These are phyloP conservation scores for Coniochaeta sp. DNA, from an alignment of 2,329 filamentous ascomycete species.

Conservation along the genomic window DNA sequence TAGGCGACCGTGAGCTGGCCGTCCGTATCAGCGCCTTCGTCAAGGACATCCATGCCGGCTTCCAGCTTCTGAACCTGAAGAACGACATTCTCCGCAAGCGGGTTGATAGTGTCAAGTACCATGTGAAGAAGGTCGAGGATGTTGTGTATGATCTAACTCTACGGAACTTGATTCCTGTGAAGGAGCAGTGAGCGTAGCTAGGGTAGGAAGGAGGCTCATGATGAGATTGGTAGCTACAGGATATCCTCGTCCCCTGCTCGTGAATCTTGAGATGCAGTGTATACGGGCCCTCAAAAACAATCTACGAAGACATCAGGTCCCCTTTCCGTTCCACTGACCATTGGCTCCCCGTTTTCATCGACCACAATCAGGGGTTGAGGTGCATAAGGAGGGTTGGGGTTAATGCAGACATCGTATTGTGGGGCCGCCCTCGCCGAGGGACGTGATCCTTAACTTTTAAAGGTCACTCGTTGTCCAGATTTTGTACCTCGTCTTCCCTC, in stretches of 20 bases:
- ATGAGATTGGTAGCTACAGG: background rate
- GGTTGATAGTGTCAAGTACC: constrained; percentile 92
- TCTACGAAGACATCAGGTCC: background rate
- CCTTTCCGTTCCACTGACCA: too few relatives aligned
- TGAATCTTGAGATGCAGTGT: background rate
- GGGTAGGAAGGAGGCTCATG: background rate
- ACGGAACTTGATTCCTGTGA: constrained; percentile 65
- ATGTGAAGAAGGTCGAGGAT: constrained; percentile 96
- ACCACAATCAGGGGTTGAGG: too few relatives aligned
- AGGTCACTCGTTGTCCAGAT: background rate
- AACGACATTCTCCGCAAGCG: constrained; percentile 85
- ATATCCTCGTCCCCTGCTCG: background rate
- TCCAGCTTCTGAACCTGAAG: constrained; percentile 95
- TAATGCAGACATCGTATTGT: background rate
- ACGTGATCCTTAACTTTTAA: background rate
- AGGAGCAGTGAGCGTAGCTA: constrained; percentile 4
- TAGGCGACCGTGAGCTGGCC: constrained; percentile 80
- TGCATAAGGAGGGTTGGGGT: background rate
- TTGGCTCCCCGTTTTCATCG: background rate
- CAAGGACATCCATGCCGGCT: constrained; percentile 91
- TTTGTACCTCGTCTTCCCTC: background rate
- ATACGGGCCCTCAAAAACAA: background rate
- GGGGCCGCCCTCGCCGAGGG: background rate
- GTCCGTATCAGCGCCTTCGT: constrained; percentile 85
- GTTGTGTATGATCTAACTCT: constrained; percentile 93